A percentile compares a stretch with the other conserved stretches of the same genome.
Evolutionary conservation across 345 rosid species (phyloP).

Genomic region (rapeseed (Brassica napus)): DNA sequence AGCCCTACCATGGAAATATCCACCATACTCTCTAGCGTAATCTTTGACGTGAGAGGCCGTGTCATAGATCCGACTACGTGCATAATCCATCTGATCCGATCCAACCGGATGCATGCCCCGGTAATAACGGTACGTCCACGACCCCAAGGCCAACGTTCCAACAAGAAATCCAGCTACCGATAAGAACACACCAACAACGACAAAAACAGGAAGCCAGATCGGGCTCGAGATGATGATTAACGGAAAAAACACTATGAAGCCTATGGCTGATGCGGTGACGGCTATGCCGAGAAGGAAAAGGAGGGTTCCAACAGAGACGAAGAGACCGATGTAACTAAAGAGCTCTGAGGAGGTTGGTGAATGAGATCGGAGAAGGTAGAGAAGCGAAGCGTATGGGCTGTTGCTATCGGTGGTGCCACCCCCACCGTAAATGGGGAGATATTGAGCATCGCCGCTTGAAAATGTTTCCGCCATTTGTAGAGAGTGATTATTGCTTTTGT

Average conservation of each 20-base stretch:
- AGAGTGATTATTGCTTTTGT: conserved; percentile 20
- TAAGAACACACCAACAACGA: conserved; percentile 47
- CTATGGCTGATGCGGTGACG: conserved; percentile 42
- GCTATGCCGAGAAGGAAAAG: conserved; percentile 65
- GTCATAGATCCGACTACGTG: conserved; percentile 74
- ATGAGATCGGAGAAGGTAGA: conserved; percentile 51
- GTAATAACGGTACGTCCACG: conserved; percentile 73
- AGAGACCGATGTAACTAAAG: conserved; percentile 55
- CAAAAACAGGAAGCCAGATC: conserved; percentile 60
- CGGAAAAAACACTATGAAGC: conserved; percentile 58
- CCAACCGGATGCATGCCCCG: conserved; percentile 77
- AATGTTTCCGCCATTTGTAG: conserved; percentile 37
- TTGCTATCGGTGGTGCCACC: conserved; percentile 37
- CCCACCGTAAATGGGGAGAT: conserved; percentile 31
- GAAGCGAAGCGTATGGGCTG: conserved; percentile 30
- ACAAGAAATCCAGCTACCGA: conserved; percentile 54
- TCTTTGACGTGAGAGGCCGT: conserved; percentile 90
- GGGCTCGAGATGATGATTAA: conserved; percentile 71
- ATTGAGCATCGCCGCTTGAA: conserved; percentile 25
- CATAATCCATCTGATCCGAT: conserved; percentile 66
- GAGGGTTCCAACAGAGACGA: conserved; percentile 58
- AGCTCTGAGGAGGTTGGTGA: conserved; percentile 68
- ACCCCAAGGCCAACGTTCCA: conserved; percentile 42
- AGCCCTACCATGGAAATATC: conserved; percentile 72
- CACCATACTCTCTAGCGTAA: conserved; percentile 84